Conservation (phyloP, 345 rosid genomes). For the Murraya koenigii region DNA sequence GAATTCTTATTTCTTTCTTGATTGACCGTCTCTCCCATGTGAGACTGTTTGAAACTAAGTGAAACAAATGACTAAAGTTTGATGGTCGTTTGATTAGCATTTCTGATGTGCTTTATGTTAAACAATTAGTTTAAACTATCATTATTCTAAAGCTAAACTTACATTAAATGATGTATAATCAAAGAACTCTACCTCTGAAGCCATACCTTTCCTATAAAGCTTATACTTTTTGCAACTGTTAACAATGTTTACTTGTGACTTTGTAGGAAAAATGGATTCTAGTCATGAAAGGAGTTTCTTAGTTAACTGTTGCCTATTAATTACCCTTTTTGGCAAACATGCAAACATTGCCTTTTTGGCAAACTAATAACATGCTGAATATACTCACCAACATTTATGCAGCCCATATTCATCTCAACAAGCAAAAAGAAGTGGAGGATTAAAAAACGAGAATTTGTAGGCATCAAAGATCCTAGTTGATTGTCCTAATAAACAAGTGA, state of each 20-base stretch:
- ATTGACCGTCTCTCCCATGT: neutral
- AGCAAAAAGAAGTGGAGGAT: neutral
- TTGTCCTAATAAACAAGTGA: neutral
- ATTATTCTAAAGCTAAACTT: neutral
- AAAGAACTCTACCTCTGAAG: neutral
- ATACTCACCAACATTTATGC: neutral
- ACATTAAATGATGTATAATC: neutral
- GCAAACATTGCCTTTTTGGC: neutral
- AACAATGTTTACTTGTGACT: neutral
- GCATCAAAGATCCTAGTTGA: neutral
- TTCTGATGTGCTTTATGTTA: neutral
- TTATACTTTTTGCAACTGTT: neutral
- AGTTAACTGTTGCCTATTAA: neutral
- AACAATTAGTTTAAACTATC: neutral
- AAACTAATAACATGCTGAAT: neutral
- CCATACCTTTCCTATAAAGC: neutral
- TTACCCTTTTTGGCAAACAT: neutral
- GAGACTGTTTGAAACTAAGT: neutral
- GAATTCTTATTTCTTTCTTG: constrained; percentile 2
- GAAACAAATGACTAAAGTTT: neutral
- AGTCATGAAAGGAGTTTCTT: neutral
- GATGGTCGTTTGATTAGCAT: neutral
- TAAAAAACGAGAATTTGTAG: neutral
- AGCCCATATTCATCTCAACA: neutral
- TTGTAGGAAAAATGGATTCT: neutral